A percentile compares a stretch with the other conserved stretches of the same genome.
Evolutionary conservation across 1,139 yeast genomes (phyloP).

Genomic region (Sugiyamaella pinicola): DNA sequence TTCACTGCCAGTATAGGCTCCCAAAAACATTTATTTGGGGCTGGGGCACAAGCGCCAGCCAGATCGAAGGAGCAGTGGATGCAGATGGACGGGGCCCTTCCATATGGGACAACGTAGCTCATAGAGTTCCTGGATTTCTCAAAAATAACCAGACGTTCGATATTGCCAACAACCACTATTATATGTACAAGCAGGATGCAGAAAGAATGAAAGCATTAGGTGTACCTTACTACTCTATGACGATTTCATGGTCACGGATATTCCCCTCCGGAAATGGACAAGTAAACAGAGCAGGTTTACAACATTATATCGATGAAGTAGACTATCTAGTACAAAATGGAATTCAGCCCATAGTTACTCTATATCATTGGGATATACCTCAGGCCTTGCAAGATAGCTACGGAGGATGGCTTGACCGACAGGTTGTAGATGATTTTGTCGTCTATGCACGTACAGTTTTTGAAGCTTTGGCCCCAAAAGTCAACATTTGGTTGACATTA

Average conservation of each 20-base stretch:
- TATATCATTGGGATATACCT: conserved; percentile 46
- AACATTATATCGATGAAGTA: conserved; percentile 45
- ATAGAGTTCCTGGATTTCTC: conserved; percentile 30
- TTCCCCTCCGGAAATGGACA: conserved; percentile 42
- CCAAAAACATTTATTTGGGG: conserved; percentile 35
- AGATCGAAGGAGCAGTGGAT: conserved; percentile 46
- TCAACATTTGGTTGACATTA: conserved; percentile 43
- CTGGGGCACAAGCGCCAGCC: conserved; percentile 37
- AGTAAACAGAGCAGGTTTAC: conserved; percentile 42
- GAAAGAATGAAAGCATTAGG: conserved; percentile 44
- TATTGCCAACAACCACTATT: conserved; percentile 44
- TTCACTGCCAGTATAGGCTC: conserved; percentile 18
- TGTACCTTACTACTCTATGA: conserved; percentile 42
- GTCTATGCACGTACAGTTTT: conserved; percentile 43
- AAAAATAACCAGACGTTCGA: conserved; percentile 30
- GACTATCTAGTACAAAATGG: conserved; percentile 41
- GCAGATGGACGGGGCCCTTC: conserved; percentile 46
- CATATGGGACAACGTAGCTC: conserved; percentile 38
- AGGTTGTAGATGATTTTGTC: conserved; percentile 43
- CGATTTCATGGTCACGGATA: conserved; percentile 46
- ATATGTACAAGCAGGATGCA: conserved; percentile 44
- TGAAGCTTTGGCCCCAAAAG: conserved; percentile 44
- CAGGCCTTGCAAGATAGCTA: conserved; percentile 35
- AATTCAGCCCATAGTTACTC: conserved; percentile 43
- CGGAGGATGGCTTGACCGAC: conserved; percentile 40